These are phyloP conservation scores for Metschnikowia hibisci DNA, from an alignment of 805 yeast species.

Conservation along the genomic window DNA sequence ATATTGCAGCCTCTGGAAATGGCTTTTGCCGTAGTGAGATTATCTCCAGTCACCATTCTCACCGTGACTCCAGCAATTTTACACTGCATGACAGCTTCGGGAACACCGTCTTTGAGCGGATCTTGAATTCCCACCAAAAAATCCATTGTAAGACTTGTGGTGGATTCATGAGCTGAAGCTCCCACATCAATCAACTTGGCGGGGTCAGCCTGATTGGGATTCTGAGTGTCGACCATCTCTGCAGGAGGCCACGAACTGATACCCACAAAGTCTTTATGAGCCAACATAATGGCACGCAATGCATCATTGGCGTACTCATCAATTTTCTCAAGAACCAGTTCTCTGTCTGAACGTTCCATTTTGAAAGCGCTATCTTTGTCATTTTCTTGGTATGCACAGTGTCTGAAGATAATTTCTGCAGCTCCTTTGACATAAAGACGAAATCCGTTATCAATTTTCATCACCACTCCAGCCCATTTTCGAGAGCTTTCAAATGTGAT, in stretches of 20 bases:
- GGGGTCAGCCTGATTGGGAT: slow-evolving; percentile 40
- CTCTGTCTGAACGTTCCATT: slow-evolving; percentile 29
- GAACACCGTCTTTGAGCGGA: slow-evolving; percentile 87
- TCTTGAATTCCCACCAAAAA: slow-evolving; percentile 91
- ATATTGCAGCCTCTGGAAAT: slow-evolving; percentile 87
- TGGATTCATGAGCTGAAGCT: slow-evolving; percentile 24
- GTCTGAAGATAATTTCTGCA: slow-evolving; percentile 74
- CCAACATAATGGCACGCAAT: slow-evolving; percentile 83
- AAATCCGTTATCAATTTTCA: slow-evolving; percentile 45
- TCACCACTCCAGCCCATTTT: slow-evolving; percentile 87
- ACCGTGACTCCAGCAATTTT: slow-evolving; percentile 89
- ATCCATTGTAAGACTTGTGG: slow-evolving; percentile 28
- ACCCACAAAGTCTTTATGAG: slow-evolving; percentile 63
- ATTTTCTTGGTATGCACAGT: slow-evolving; percentile 45
- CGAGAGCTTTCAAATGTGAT: slow-evolving; percentile 90
- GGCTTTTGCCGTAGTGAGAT: slow-evolving; percentile 84
- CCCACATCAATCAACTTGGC: slow-evolving; percentile 24
- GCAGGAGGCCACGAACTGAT: slow-evolving; percentile 64
- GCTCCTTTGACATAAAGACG: slow-evolving; percentile 87
- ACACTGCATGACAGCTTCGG: slow-evolving; percentile 84
- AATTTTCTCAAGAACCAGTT: slow-evolving; percentile 29
- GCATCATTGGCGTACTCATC: slow-evolving; percentile 71
- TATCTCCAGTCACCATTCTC: slow-evolving; percentile 98
- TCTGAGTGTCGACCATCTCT: slow-evolving; percentile 31
- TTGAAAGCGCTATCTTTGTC: slow-evolving; percentile 24